phyloP scores from a whole-genome alignment of 2,329 filamentous ascomycete genomes.

The Pseudogymnoascus sp. region DNA sequence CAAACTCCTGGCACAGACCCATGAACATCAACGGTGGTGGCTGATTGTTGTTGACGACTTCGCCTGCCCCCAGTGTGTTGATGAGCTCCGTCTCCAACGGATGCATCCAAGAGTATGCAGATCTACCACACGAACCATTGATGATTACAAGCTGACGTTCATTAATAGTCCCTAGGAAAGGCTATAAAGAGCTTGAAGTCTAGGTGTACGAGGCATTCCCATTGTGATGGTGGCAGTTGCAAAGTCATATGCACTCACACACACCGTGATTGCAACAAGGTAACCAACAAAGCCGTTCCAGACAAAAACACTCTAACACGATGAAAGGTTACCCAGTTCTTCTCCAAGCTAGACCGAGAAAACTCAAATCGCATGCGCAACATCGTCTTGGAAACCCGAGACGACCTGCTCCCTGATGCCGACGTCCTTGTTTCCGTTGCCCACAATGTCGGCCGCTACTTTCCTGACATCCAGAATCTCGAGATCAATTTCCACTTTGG shows the following conservation, averaged over 20 bases:
- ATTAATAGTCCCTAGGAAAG: not conserved
- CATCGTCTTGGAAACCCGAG: not conserved
- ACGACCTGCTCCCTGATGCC: not conserved
- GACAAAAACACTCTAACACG: not conserved
- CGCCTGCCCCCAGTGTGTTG: conserved; percentile 6
- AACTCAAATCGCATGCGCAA: not conserved
- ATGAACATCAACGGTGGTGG: conserved; percentile 2
- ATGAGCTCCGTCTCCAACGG: not conserved
- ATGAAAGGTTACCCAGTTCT: conserved; percentile 7
- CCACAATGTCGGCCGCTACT: conserved; percentile 4
- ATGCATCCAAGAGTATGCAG: not conserved
- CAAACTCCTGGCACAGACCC: not conserved
- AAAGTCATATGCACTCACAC: not conserved
- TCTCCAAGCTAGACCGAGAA: not conserved
- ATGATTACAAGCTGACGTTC: not conserved
- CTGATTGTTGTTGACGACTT: conserved; percentile 3
- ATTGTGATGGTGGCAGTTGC: not conserved
- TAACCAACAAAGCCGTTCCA: not conserved
- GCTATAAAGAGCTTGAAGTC: not conserved
- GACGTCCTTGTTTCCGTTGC: conserved; percentile 1
- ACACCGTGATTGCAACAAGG: not conserved
- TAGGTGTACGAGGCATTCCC: not conserved
- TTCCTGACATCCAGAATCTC: conserved; percentile 7
- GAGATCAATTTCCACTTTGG: conserved; percentile 7
- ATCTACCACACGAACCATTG: no score